Conservation (phyloP, 768 basidiomycete genomes). For the Trametes cingulata region DNA sequence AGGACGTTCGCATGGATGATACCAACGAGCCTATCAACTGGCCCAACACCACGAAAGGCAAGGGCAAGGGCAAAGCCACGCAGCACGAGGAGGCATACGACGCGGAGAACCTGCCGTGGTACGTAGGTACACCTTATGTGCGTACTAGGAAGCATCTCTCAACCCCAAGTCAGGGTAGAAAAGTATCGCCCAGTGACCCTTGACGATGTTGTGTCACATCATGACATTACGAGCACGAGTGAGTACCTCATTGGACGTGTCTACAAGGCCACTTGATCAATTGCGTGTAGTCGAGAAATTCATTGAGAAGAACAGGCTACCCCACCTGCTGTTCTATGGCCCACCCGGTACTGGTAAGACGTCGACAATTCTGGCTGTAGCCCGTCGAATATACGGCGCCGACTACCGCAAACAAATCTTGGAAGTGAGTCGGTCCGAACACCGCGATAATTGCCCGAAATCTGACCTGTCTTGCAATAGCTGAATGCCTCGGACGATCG, state of each 20-base stretch:
- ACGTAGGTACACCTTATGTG: not conserved
- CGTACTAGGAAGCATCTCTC: not conserved
- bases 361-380: slow-evolving; percentile 94
- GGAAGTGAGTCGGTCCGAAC: slow-evolving; percentile 55
- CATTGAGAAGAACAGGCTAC: slow-evolving; percentile 90
- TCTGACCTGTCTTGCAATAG: slow-evolving; percentile 40
- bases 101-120: slow-evolving; percentile 86
- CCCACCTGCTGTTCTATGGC: slow-evolving; percentile 95
- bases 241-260: slow-evolving; percentile 31
- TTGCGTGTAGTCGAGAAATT: slow-evolving; percentile 82
- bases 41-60: slow-evolving; percentile 37
- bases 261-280: not conserved
- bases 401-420: slow-evolving; percentile 90
- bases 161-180: slow-evolving; percentile 73
- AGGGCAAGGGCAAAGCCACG: slow-evolving; percentile 71
- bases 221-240: slow-evolving; percentile 96
- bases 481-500: slow-evolving; percentile 98
- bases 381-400: slow-evolving; percentile 88
- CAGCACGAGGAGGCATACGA: slow-evolving; percentile 40
- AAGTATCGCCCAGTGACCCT: slow-evolving; percentile 93
- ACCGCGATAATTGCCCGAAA: not conserved
- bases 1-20: slow-evolving; percentile 53
- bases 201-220: slow-evolving; percentile 95
- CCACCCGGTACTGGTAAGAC: slow-evolving; percentile 99
- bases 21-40: slow-evolving; percentile 35